These are phyloP conservation scores for Teunomyces atbi DNA, from an alignment of 805 yeast species.

Conservation along the genomic window DNA sequence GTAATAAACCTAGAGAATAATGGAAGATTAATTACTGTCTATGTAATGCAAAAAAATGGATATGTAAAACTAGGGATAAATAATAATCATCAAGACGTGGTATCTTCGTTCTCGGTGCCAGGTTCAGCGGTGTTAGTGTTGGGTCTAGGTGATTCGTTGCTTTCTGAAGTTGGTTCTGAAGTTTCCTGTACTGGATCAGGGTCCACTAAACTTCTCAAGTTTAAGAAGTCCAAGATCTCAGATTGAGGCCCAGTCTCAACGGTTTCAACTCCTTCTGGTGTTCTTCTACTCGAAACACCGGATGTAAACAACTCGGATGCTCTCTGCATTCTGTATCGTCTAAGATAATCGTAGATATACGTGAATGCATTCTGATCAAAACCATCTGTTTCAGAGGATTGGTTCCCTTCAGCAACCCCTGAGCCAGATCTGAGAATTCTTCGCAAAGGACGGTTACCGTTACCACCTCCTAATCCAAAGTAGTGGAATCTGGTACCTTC, in stretches of 20 bases:
- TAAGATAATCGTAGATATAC: slow-evolving; percentile 19
- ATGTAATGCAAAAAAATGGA: background rate
- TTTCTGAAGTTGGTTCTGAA: background rate
- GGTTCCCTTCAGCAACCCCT: slow-evolving; percentile 3
- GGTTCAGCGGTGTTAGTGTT: background rate
- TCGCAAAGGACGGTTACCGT: slow-evolving; percentile 2
- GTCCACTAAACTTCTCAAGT: slow-evolving; percentile 25
- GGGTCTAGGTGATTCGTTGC: background rate
- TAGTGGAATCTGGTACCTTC: slow-evolving; percentile 5
- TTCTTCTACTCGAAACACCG: slow-evolving; percentile 50
- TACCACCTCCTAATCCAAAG: slow-evolving; percentile 2
- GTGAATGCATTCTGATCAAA: slow-evolving; percentile 15
- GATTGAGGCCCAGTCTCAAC: slow-evolving; percentile 9
- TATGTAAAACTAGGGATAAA: background rate
- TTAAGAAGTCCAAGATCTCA: slow-evolving; percentile 25
- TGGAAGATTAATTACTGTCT: background rate
- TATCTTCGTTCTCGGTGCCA: background rate
- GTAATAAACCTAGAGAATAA: slow-evolving; percentile 10
- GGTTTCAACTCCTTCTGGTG: slow-evolving; percentile 45
- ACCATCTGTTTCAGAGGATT: background rate
- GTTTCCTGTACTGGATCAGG: slow-evolving; percentile 7
- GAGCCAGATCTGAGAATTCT: slow-evolving; percentile 13
- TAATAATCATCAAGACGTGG: background rate
- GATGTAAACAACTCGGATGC: slow-evolving; percentile 35
- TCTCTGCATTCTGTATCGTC: slow-evolving; percentile 12